Evolutionary conservation across 2,329 filamentous ascomycete genomes (phyloP).

Genomic region (Exophiala calicioides): DNA sequence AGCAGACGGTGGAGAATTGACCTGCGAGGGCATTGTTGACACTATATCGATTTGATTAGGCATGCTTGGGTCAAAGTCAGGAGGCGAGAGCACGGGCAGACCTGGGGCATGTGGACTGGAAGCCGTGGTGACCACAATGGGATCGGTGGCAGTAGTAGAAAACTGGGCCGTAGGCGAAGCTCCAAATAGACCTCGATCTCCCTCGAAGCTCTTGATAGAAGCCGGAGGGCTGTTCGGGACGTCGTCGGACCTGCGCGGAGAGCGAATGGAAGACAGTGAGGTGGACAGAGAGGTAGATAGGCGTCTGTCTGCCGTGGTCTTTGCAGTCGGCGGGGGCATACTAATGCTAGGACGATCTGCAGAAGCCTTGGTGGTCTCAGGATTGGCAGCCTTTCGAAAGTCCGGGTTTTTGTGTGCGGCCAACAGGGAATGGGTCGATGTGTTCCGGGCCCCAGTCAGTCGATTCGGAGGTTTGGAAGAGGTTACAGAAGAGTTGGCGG

Average conservation of each 20-base stretch:
- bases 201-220: slow-evolving; percentile 39
- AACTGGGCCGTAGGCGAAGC: slow-evolving; percentile 19
- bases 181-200: slow-evolving; percentile 35
- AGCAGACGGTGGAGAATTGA: slow-evolving; percentile 10
- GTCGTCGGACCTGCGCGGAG: slow-evolving; percentile 23
- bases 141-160: slow-evolving; percentile 31
- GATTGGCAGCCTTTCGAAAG: slow-evolving; percentile 59
- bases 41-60: slow-evolving; percentile 26
- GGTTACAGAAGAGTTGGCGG: slow-evolving; percentile 19
- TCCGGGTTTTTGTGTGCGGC: slow-evolving; percentile 39
- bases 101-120: slow-evolving; percentile 24
- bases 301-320: slow-evolving; percentile 30
- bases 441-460: slow-evolving; percentile 15
- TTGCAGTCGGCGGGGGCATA: slow-evolving; percentile 59
- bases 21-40: slow-evolving; percentile 19
- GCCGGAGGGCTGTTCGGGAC: slow-evolving; percentile 25
- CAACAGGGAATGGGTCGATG: slow-evolving; percentile 47
- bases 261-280: slow-evolving; percentile 21
- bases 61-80: slow-evolving; percentile 20
- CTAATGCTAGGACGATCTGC: slow-evolving; percentile 63
- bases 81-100: slow-evolving; percentile 30
- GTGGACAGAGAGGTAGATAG: slow-evolving; percentile 28
- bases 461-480: slow-evolving; percentile 12
- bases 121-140: slow-evolving; percentile 29
- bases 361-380: slow-evolving; percentile 59